Evolutionary conservation across 2,329 filamentous ascomycete species (phyloP).

Genomic region (Ascochyta fabae): DNA sequence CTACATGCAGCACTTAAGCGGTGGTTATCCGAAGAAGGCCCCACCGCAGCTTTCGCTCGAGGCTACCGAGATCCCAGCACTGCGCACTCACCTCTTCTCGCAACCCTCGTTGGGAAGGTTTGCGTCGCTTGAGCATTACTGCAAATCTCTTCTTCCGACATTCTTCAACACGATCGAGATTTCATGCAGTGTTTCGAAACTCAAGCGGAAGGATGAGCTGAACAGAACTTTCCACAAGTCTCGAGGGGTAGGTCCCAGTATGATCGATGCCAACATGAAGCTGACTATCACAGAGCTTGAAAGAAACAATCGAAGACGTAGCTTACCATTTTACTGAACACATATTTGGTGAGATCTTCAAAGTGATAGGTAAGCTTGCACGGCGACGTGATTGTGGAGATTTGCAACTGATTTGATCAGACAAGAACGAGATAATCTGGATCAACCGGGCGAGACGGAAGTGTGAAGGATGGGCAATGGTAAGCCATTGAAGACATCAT

Average conservation of each 20-base stretch:
- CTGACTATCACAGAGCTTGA: background rate
- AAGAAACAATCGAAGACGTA: background rate
- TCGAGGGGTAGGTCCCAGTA: conserved; percentile 6
- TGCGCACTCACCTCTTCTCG: conserved; percentile 17
- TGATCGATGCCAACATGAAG: background rate
- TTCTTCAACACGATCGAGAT: conserved; percentile 27
- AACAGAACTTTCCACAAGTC: conserved; percentile 12
- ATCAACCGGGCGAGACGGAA: background rate
- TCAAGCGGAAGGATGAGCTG: conserved; percentile 23
- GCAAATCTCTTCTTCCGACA: conserved; percentile 1
- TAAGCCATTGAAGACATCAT: background rate
- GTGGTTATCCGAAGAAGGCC: conserved; percentile 4
- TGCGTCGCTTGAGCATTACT: conserved; percentile 8
- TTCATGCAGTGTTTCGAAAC: conserved; percentile 21
- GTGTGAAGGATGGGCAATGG: background rate
- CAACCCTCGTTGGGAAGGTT: conserved; percentile 22
- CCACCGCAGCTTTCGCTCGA: conserved; percentile 10
- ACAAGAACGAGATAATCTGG: conserved; percentile 1
- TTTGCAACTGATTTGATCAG: background rate
- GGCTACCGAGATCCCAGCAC: conserved; percentile 25
- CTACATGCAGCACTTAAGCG: conserved; percentile 24
- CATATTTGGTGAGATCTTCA: background rate
- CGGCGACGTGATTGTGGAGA: background rate
- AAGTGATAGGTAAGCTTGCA: background rate
- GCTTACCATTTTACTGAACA: background rate